Evolutionary conservation across 2,329 filamentous ascomycete genomes (phyloP).

Genomic region (Didymella pomorum): DNA sequence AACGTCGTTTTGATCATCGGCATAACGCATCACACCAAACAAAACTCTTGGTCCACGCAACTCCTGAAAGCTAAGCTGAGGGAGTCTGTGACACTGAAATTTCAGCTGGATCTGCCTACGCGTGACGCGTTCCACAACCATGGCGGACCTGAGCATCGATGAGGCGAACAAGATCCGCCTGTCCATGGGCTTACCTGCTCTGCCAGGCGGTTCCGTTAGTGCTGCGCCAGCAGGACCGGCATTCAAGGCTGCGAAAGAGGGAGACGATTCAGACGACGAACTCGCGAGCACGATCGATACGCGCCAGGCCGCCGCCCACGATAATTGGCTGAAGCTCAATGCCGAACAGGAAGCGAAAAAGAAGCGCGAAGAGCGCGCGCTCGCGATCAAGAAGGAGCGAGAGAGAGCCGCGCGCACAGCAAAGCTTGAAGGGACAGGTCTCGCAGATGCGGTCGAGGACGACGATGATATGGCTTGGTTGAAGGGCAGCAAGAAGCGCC

Average conservation of each 20-base stretch:
- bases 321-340: constrained; percentile 75
- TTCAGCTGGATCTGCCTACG: background rate
- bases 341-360: constrained; percentile 77
- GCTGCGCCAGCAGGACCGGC: constrained; percentile 60
- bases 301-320: constrained; percentile 74
- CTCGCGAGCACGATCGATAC: constrained; percentile 83
- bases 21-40: too few species aligned
- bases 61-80: too few species aligned
- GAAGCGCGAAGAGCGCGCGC: constrained; percentile 80
- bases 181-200: constrained; percentile 86
- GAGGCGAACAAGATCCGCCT: constrained; percentile 92
- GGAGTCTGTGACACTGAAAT: background rate
- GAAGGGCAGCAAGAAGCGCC: constrained; percentile 87
- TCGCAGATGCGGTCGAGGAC: constrained; percentile 77
- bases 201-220: constrained; percentile 78
- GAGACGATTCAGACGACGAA: constrained; percentile 68
- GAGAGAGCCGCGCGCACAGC: constrained; percentile 80
- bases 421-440: constrained; percentile 79
- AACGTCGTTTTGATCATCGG: background rate
- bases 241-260: constrained; percentile 63
- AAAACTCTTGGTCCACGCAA: too few species aligned
- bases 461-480: constrained; percentile 87
- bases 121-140: constrained; percentile 19
- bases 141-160: constrained; percentile 67
- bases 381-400: constrained; percentile 84